These are phyloP conservation scores for Paramecium octaurelia DNA, from an alignment of 73 alveolate genomes.

Conservation along the genomic window DNA sequence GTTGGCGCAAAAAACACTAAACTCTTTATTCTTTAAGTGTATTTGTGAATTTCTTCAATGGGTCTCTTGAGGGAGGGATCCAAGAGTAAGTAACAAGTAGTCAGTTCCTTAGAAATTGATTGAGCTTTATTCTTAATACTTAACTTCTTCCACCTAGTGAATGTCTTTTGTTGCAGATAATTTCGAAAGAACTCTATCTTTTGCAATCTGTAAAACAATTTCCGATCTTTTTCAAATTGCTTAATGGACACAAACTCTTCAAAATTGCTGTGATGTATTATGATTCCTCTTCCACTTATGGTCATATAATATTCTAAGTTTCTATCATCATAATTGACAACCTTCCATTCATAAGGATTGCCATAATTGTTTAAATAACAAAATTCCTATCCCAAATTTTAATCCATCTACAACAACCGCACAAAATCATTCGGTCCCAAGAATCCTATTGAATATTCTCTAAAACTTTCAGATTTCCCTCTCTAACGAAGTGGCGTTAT, in stretches of 20 bases:
- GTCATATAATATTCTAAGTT: not conserved
- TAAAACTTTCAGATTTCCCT: not conserved
- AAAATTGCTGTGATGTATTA: not conserved
- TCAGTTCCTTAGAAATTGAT: not conserved
- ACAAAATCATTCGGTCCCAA: not conserved
- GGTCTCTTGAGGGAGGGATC: not conserved
- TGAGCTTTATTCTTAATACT: not conserved
- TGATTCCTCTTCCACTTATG: not conserved
- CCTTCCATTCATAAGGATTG: constrained; percentile 14
- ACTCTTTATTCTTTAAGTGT: not conserved
- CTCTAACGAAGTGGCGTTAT: not conserved
- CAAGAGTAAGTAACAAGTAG: not conserved
- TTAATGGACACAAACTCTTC: not conserved
- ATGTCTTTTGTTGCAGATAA: not conserved
- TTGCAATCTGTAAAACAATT: not conserved
- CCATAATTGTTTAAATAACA: constrained; percentile 4
- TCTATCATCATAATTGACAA: not conserved
- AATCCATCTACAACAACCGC: not conserved
- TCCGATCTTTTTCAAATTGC: not conserved
- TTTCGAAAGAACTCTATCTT: not conserved
- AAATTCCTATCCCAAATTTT: not conserved
- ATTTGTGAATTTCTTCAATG: not conserved
- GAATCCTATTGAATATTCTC: not conserved
- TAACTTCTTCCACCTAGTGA: not conserved
- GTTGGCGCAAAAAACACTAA: not conserved